These are phyloP conservation scores for Coniochaeta prunicola DNA, from an alignment of 2,329 filamentous ascomycete genomes.

Conservation along the genomic window DNA sequence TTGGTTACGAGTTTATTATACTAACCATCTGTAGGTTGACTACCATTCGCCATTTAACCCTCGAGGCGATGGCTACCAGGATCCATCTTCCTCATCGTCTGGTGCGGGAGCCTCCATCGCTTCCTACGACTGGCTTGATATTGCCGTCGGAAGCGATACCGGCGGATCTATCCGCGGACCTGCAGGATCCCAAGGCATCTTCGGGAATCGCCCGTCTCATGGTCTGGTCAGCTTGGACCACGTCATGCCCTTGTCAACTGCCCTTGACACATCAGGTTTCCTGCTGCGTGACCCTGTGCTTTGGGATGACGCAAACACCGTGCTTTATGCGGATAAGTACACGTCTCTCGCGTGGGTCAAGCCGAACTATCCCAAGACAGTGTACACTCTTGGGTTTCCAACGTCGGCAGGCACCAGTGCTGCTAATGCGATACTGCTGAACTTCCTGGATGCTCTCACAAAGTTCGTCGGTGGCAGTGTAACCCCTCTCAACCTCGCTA, in stretches of 20 bases:
- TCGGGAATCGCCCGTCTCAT: constrained; percentile 36
- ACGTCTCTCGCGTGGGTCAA: constrained; percentile 15
- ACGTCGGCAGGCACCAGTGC: constrained; percentile 3
- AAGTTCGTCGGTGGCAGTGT: constrained; percentile 16
- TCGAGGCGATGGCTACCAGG: constrained; percentile 38
- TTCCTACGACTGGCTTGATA: constrained; percentile 36
- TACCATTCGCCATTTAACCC: constrained; percentile 36
- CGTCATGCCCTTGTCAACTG: constrained; percentile 31
- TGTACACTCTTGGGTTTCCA: constrained; percentile 23
- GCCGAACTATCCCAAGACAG: constrained; percentile 20
- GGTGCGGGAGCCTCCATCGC: constrained; percentile 29
- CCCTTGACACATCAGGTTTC: constrained; percentile 37
- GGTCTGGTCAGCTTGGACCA: constrained; percentile 30
- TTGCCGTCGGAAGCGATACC: constrained; percentile 35
- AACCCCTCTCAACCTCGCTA: constrained; percentile 12
- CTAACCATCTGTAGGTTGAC: constrained; percentile 16
- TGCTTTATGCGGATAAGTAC: constrained; percentile 25
- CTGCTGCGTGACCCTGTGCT: constrained; percentile 26
- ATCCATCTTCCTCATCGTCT: constrained; percentile 36
- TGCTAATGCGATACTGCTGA: constrained; percentile 14
- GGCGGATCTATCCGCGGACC: constrained; percentile 37
- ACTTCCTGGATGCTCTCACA: constrained; percentile 20
- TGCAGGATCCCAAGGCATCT: constrained; percentile 31
- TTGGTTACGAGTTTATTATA: not conserved
- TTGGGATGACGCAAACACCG: constrained; percentile 24